Evolutionary conservation across 1,139 yeast genomes (phyloP).

Genomic region (Candida sp.): DNA sequence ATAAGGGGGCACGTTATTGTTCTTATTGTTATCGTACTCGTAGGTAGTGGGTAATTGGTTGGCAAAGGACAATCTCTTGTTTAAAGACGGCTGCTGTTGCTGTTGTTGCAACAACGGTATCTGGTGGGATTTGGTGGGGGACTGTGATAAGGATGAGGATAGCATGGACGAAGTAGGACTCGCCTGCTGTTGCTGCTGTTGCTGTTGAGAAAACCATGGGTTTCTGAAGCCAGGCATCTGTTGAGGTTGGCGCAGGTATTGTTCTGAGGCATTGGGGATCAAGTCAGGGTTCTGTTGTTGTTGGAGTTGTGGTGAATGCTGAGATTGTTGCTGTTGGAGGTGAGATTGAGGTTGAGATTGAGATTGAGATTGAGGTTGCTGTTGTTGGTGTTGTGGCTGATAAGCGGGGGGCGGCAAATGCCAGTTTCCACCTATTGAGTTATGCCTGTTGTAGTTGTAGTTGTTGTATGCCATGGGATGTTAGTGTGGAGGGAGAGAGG

Average conservation of each 20-base stretch:
- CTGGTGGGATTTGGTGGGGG: slow-evolving; percentile 33
- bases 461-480: slow-evolving; percentile 13
- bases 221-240: slow-evolving; percentile 40
- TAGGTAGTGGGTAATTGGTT: slow-evolving; percentile 57
- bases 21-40: slow-evolving; percentile 31
- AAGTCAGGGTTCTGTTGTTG: slow-evolving; percentile 11
- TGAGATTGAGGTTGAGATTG: slow-evolving; percentile 2
- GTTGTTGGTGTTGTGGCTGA: slow-evolving; percentile 15
- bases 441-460: slow-evolving; percentile 40
- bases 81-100: slow-evolving; percentile 27
- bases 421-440: slow-evolving; percentile 50
- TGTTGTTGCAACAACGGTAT: slow-evolving; percentile 28
- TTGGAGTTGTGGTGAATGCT: slow-evolving; percentile 14
- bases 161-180: slow-evolving; percentile 3
- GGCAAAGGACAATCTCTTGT: slow-evolving; percentile 42
- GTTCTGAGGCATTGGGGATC: slow-evolving; percentile 12
- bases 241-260: slow-evolving; percentile 17
- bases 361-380: slow-evolving; percentile 4
- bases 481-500: too few relatives aligned
- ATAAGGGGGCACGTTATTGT: slow-evolving; percentile 27
- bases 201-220: slow-evolving; percentile 45
- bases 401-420: slow-evolving; percentile 33
- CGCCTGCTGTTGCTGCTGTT: slow-evolving; percentile 10
- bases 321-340: slow-evolving; percentile 14
- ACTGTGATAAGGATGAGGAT: slow-evolving; percentile 21